These are phyloP conservation scores for Blastobotrys ciferrii DNA, from an alignment of 1,139 yeast species.

Conservation along the genomic window DNA sequence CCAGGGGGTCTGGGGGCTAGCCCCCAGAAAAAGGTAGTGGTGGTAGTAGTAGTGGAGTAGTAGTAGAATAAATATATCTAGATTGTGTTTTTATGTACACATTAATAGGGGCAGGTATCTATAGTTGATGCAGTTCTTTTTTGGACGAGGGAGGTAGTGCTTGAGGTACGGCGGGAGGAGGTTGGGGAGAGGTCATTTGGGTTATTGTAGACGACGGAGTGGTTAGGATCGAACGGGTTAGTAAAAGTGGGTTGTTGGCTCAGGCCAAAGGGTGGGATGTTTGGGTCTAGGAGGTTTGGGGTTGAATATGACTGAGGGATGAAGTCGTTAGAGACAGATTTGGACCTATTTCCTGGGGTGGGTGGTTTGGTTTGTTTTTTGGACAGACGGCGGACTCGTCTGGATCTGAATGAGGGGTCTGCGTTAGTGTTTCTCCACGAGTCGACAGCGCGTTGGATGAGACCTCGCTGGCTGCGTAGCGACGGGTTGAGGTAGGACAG, in stretches of 20 bases:
- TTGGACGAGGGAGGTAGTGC: slow-evolving; percentile 4
- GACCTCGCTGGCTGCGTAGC: slow-evolving; percentile 43
- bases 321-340: slow-evolving; percentile 9
- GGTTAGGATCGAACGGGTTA: slow-evolving; percentile 18
- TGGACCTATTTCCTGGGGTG: slow-evolving; percentile 9
- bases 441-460: slow-evolving; percentile 51
- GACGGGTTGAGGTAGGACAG: slow-evolving; percentile 43
- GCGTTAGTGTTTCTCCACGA: slow-evolving; percentile 48
- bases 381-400: slow-evolving; percentile 39
- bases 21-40: background rate
- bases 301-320: slow-evolving; percentile 9
- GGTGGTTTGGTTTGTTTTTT: slow-evolving; percentile 18
- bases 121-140: slow-evolving; percentile 7
- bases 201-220: slow-evolving; percentile 3
- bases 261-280: slow-evolving; percentile 5
- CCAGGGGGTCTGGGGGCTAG: too few species aligned
- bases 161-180: slow-evolving; percentile 2
- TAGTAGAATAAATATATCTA: slow-evolving; percentile 1
- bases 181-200: slow-evolving; percentile 8
- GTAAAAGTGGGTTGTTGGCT: slow-evolving; percentile 12
- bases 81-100: background rate
- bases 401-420: slow-evolving; percentile 43
- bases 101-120: slow-evolving; percentile 8
- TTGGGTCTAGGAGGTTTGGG: slow-evolving; percentile 7
- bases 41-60: background rate